Percentiles rank a stretch among this genome's conserved stretches.
Evolutionary conservation across 2,329 filamentous ascomycete species (phyloP).

Genomic region (Claviceps fusiformis): DNA sequence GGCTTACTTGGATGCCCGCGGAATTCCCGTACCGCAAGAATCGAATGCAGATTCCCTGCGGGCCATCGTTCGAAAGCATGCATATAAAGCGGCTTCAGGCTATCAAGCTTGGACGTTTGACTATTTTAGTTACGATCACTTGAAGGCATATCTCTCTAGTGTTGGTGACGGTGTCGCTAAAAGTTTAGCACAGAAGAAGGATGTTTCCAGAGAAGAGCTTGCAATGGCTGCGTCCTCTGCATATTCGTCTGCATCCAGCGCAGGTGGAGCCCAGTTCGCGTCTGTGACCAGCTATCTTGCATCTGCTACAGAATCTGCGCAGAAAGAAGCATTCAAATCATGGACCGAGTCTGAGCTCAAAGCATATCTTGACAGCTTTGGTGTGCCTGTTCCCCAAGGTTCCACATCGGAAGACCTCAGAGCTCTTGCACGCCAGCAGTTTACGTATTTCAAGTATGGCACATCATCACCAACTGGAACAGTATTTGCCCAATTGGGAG

Average conservation of each 20-base stretch:
- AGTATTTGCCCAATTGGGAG: constrained; percentile 49
- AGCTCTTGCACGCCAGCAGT: constrained; percentile 57
- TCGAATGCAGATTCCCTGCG: constrained; percentile 61
- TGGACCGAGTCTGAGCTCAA: constrained; percentile 67
- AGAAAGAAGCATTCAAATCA: constrained; percentile 53
- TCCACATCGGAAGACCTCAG: constrained; percentile 55
- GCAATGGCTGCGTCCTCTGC: constrained; percentile 48
- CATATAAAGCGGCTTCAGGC: constrained; percentile 53
- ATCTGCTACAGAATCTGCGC: constrained; percentile 49
- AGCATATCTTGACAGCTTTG: constrained; percentile 67
- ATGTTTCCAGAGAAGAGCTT: constrained; percentile 59
- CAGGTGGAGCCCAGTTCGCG: constrained; percentile 45
- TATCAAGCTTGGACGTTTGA: constrained; percentile 70
- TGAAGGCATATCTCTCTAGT: constrained; percentile 43
- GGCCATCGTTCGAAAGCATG: constrained; percentile 58
- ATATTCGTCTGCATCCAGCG: constrained; percentile 44
- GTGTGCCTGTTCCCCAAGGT: constrained; percentile 53
- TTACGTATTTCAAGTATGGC: constrained; percentile 66
- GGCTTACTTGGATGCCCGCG: constrained; percentile 63
- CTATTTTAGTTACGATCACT: constrained; percentile 57
- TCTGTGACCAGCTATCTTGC: constrained; percentile 59
- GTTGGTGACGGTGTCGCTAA: constrained; percentile 42
- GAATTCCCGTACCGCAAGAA: constrained; percentile 58
- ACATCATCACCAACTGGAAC: constrained; percentile 52
- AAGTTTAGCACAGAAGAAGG: constrained; percentile 47